phyloP scores from a whole-genome alignment of 257 asterid genomes.

The Solanum sitiens region DNA sequence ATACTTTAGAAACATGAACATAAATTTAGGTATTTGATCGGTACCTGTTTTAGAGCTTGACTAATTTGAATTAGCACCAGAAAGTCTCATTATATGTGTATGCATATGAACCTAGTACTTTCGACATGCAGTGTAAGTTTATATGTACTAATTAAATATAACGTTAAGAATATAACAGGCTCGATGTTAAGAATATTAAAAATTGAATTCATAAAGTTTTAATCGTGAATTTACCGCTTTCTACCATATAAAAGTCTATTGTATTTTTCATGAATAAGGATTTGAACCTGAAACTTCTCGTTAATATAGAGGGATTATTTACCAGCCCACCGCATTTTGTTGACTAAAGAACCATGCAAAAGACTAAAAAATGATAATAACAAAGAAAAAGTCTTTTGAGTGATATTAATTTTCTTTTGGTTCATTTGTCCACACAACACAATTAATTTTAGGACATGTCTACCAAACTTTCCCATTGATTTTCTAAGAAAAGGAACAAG shows the following conservation, averaged over 20 bases:
- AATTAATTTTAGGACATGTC: background rate
- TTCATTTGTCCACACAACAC: background rate
- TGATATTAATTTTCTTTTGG: background rate
- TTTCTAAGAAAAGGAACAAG: background rate
- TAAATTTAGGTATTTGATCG: background rate
- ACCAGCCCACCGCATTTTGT: too few species aligned
- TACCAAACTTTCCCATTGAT: background rate
- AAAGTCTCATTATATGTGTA: background rate
- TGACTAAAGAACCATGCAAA: background rate
- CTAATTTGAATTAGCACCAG: background rate
- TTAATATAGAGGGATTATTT: background rate
- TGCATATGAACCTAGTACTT: background rate
- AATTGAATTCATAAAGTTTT: too few species aligned
- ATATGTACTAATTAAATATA: too few species aligned
- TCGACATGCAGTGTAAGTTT: background rate
- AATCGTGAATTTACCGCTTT: rapidly evolving
- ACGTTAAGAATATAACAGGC: background rate
- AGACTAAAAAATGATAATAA: background rate
- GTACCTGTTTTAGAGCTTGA: background rate
- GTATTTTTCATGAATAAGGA: rapidly evolving
- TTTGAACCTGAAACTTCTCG: background rate
- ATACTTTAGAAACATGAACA: background rate
- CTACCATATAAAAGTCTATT: background rate
- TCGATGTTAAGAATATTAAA: background rate
- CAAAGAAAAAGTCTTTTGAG: background rate